These are phyloP conservation scores for Kwoniella sp. DNA, from an alignment of 768 basidiomycete genomes.

Conservation along the genomic window DNA sequence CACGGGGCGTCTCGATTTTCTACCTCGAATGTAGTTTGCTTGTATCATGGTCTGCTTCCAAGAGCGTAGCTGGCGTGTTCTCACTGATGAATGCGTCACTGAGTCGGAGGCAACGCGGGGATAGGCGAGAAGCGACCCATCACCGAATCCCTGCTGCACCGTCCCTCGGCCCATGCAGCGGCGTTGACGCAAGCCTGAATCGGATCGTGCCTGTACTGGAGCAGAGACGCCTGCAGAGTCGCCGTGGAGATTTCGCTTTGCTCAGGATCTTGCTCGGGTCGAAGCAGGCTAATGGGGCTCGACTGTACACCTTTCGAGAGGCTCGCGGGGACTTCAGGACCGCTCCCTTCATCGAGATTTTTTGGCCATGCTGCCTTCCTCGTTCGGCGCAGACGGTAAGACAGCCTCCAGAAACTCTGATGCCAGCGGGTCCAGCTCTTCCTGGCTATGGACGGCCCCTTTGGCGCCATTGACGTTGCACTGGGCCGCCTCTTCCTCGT, in stretches of 20 bases:
- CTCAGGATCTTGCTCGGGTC: slow-evolving; percentile 55
- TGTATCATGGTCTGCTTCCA: no score
- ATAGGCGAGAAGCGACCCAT: no score
- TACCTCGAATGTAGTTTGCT: no score
- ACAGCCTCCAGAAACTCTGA: slow-evolving; percentile 8
- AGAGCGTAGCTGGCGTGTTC: no score
- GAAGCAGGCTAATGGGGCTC: neutral
- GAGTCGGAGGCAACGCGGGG: no score
- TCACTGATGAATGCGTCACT: no score
- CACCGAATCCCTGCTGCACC: no score
- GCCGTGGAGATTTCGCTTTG: slow-evolving; percentile 60
- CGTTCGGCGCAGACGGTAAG: neutral
- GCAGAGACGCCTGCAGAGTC: slow-evolving; percentile 76
- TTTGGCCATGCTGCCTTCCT: neutral
- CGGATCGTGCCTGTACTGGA: slow-evolving; percentile 65
- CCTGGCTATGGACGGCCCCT: slow-evolving; percentile 4
- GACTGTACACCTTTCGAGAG: neutral
- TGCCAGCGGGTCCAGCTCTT: slow-evolving; percentile 12
- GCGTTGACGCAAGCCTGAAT: slow-evolving; percentile 69
- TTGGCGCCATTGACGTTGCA: slow-evolving; percentile 4
- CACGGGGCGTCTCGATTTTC: no score
- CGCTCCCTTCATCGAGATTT: neutral
- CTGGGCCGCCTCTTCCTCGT: neutral
- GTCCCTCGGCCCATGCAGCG: slow-evolving; percentile 65
- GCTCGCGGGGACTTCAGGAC: neutral